A percentile compares a stretch with the other conserved stretches of the same genome.
phyloP scores from a whole-genome alignment of 768 basidiomycete species.

The Kwoniella bestiolae region DNA sequence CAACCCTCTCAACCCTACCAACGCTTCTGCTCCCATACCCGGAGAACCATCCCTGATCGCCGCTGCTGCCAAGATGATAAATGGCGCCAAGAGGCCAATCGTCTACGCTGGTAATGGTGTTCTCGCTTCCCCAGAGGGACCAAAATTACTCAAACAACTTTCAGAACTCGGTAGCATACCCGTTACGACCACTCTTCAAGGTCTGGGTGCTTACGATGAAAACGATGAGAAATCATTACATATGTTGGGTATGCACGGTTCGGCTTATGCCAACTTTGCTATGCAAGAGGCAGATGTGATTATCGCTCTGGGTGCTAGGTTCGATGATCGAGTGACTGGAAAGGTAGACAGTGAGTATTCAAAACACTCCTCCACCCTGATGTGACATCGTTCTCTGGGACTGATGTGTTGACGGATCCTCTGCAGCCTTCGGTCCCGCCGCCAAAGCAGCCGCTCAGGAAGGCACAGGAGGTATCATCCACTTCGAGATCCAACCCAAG shows the following conservation, averaged over 20 bases:
- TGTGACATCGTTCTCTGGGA: not conserved
- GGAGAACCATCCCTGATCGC: slow-evolving; percentile 71
- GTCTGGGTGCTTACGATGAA: slow-evolving; percentile 95
- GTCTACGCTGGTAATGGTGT: slow-evolving; percentile 94
- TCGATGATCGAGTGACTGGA: slow-evolving; percentile 97
- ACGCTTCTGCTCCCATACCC: slow-evolving; percentile 62
- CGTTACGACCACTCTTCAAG: slow-evolving; percentile 94
- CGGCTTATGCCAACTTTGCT: slow-evolving; percentile 94
- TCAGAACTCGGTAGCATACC: slow-evolving; percentile 88
- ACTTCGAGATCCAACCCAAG: slow-evolving; percentile 98
- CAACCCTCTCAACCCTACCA: slow-evolving; percentile 54
- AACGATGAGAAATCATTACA: slow-evolving; percentile 80
- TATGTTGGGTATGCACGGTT: slow-evolving; percentile 99
- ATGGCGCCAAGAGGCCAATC: slow-evolving; percentile 84
- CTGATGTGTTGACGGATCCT: slow-evolving; percentile 3
- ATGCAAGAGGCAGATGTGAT: slow-evolving; percentile 98
- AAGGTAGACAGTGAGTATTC: slow-evolving; percentile 66
- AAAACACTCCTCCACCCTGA: not conserved
- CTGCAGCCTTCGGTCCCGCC: slow-evolving; percentile 77
- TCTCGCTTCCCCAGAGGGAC: slow-evolving; percentile 78
- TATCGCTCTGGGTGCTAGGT: slow-evolving; percentile 93
- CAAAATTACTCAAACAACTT: slow-evolving; percentile 76
- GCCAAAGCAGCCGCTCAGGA: slow-evolving; percentile 81
- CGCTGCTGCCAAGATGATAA: slow-evolving; percentile 87
- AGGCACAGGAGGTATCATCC: slow-evolving; percentile 94